Evolutionary conservation across 257 asterid genomes (phyloP), one percentile per base, ranked within the genome.

Genomic region (Capsicum chinense): DNA sequence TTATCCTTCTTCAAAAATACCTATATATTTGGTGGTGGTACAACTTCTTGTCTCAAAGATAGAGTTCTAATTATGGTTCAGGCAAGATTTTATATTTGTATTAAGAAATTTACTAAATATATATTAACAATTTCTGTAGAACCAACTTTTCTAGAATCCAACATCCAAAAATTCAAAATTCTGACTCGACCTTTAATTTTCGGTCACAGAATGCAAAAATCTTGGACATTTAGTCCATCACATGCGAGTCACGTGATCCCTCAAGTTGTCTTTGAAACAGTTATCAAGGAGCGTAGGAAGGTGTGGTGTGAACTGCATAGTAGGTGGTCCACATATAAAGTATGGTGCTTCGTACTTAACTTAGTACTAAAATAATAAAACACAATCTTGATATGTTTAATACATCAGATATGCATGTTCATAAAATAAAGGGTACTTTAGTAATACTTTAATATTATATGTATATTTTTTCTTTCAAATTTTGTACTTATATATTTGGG

Each of bases 321-420:
- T 76, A 26, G 81, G 81, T 76, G 48, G 81, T 52, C 64, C 64
- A 26, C 64, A 76, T 35, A 66, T 64, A 33, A 21, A 76, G 64
- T 26, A 26, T 54, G 81, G 64, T 54, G 62, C 44, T 57, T 56
- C 52, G 35, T 64, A 66, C 37, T 64, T 82, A 57, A 82, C 15
- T 44, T 56, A 47, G 56, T 82, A 73, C 39, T 56, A 56, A 37
- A 42, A 58, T 66, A 59, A 57, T 19, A 50, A 52, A 83, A 85
- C 85, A 85, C 84, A 87, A 85, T 85, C 85, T 85, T 85, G 48
- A 67, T 21, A 80, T 56, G 80, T 68, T 68, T 78, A 57, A 68
- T 85, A 37, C 76, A 42, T 70, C 16, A 73, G 85, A 81, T 79
- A 19, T 54, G 76, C 21, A 79, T 71, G 50, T 59, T 74, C 21